Base-by-base conservation (phyloP, 2,329 filamentous ascomycete species). In the Aureobasidium sp. region DNA sequence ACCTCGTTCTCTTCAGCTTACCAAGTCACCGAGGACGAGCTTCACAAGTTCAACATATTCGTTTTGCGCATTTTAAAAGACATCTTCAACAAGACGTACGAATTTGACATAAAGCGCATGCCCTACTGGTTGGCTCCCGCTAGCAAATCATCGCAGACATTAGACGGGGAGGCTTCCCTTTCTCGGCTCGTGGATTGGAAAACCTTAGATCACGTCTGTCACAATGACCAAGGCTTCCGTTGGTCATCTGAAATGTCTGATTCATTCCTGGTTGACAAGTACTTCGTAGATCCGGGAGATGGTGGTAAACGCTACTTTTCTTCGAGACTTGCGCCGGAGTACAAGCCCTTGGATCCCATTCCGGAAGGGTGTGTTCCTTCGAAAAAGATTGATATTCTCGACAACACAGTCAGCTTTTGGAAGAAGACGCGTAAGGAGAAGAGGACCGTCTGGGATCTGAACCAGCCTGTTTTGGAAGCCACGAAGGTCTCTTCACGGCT, bases 81-180 rank as follows among this genome's bases (percentile, higher is more conserved):
- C 60, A 74, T 96, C 0, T 97, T 95, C 71, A 91, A 90, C 67
- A 98, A 98, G 66, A 75, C 77, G 3, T 98, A 88, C 62, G 81
- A 86, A 44, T 73, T 79, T 0, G 74, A 81, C 14, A 60, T 74
- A 0, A 68, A 75, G 1, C 81, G 84, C 24, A 78, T 95, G 65
- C 85, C 90, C 0, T 98, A 96, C 67, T 95, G 90, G 73, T 64
- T 96, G 12, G 86, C 83, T 0, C 91, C 93, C 17, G 58, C 40
- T 34, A 60, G 14, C 34, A 57, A 12, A 5, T 55, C 12, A 4
- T 4, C 17, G 41, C 63, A 27, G n/a, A 14, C 29, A 3, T 19
- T 7, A 30, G 25, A 22, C 10, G n/a, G 25, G 12, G 3, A 24
- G 3, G 19, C 5, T 12, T 11, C 5, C 37, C 24, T n/a, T 7